phyloP scores from a whole-genome alignment of 164 flowering plant genomes.

The Annona cherimola region DNA sequence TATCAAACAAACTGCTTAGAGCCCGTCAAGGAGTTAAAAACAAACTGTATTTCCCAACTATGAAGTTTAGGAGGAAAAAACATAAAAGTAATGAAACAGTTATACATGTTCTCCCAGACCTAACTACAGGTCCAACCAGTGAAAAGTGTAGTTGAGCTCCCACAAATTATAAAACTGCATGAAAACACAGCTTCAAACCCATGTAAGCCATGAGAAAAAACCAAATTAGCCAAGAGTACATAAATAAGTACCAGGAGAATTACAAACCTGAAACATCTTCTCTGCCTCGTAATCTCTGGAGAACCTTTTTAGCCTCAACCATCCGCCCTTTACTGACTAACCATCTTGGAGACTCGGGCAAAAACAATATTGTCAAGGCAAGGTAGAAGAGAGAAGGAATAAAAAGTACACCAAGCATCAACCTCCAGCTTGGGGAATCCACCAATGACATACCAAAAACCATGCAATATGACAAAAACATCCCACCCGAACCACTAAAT shows the following conservation, averaged over 20 bases:
- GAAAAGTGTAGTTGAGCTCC: too few relatives aligned
- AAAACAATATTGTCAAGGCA: slow-evolving; percentile 54
- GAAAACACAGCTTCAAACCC: too few relatives aligned
- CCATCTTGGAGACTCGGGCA: slow-evolving; percentile 99
- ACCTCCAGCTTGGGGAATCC: slow-evolving; percentile 64
- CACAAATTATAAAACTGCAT: too few relatives aligned
- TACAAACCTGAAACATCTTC: slow-evolving; percentile 85
- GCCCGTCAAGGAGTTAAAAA: too few relatives aligned
- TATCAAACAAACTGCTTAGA: too few relatives aligned
- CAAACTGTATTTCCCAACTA: too few relatives aligned
- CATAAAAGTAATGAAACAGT: too few relatives aligned
- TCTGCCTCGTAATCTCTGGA: slow-evolving; percentile 74
- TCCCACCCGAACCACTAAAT: slow-evolving; percentile 78
- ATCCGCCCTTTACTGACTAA: slow-evolving; percentile 91
- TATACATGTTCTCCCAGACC: too few relatives aligned
- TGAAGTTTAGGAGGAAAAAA: too few relatives aligned
- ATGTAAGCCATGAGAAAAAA: too few relatives aligned
- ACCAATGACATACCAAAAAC: slow-evolving; percentile 80
- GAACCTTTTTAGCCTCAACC: slow-evolving; percentile 75
- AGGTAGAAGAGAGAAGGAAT: slow-evolving; percentile 73
- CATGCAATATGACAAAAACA: slow-evolving; percentile 90
- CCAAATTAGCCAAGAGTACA: too few relatives aligned
- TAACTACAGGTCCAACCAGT: too few relatives aligned
- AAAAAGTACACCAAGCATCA: slow-evolving; percentile 89
- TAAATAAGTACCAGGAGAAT: not conserved